These are phyloP conservation scores for Zea luxurians DNA, from an alignment of 176 grass and related monocot species.

Conservation along the genomic window DNA sequence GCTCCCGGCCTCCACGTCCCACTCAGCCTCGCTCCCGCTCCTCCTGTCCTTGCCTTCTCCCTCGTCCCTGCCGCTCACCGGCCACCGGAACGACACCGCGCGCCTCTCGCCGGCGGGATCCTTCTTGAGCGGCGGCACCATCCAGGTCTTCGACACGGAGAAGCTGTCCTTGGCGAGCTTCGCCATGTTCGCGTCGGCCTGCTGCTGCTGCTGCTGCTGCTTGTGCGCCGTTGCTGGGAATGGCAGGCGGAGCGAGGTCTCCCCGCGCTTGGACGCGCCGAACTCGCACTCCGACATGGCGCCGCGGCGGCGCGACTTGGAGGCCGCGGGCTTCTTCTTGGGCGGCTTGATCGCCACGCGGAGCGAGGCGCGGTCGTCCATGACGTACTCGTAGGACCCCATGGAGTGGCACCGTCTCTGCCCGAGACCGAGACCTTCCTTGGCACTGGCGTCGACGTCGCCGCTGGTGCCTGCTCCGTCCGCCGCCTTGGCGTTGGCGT, in stretches of 20 bases:
- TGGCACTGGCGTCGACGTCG: slow-evolving; percentile 26
- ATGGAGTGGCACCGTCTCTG: slow-evolving; percentile 88
- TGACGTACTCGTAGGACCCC: slow-evolving; percentile 93
- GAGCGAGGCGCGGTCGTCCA: slow-evolving; percentile 67
- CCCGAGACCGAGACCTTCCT: slow-evolving; percentile 41
- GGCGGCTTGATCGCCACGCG: slow-evolving; percentile 73
- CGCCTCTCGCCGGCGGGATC: slow-evolving; percentile 47
- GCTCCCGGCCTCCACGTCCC: slow-evolving; percentile 81
- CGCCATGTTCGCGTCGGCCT: background rate
- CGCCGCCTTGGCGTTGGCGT: background rate
- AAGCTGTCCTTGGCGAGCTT: slow-evolving; percentile 81
- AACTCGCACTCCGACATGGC: slow-evolving; percentile 89
- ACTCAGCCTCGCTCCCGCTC: slow-evolving; percentile 60
- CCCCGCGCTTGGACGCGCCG: slow-evolving; percentile 49
- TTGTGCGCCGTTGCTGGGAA: background rate
- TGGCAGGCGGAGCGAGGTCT: slow-evolving; percentile 41
- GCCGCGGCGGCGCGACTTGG: slow-evolving; percentile 44
- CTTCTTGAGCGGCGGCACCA: slow-evolving; percentile 46
- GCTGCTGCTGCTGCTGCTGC: background rate
- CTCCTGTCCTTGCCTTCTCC: slow-evolving; percentile 28
- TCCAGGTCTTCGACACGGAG: slow-evolving; percentile 85
- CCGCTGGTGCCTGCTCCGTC: slow-evolving; percentile 54
- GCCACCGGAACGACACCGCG: slow-evolving; percentile 80
- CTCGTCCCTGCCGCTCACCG: slow-evolving; percentile 23
- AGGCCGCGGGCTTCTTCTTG: slow-evolving; percentile 57